A percentile compares a stretch with the other conserved stretches of the same genome.
Evolutionary conservation across 768 basidiomycete species (phyloP).

Genomic region (Phlebiopsis gigantea): DNA sequence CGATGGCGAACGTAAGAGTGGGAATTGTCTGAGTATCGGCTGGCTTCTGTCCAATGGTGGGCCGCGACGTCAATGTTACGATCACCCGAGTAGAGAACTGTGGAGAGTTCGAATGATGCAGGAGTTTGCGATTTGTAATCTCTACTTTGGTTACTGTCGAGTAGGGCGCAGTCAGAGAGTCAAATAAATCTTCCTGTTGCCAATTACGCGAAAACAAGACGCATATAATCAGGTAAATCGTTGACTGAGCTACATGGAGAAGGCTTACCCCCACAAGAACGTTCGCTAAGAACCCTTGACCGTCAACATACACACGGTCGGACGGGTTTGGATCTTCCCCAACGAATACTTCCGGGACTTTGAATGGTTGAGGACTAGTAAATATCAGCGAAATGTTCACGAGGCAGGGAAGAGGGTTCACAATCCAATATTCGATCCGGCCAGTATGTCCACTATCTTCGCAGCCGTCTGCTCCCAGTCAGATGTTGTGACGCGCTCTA

Average conservation of each 20-base stretch:
- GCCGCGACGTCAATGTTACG: slow-evolving; percentile 2
- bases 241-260: background rate
- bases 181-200: slow-evolving; percentile 39
- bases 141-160: slow-evolving; percentile 23
- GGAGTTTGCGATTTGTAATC: background rate
- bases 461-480: slow-evolving; percentile 52
- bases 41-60: slow-evolving; percentile 13
- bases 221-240: slow-evolving; percentile 24
- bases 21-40: background rate
- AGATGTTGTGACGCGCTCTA: slow-evolving; percentile 36
- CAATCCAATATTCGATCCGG: slow-evolving; percentile 42
- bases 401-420: slow-evolving; percentile 26
- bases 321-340: slow-evolving; percentile 32
- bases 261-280: slow-evolving; percentile 28
- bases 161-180: slow-evolving; percentile 47
- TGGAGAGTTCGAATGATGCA: background rate
- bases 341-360: slow-evolving; percentile 34
- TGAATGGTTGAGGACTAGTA: slow-evolving; percentile 57
- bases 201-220: background rate
- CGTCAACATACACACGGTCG: slow-evolving; percentile 50
- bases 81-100: background rate
- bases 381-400: background rate
- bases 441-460: slow-evolving; percentile 43
- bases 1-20: slow-evolving; percentile 32
- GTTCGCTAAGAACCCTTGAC: slow-evolving; percentile 45